Percentiles rank a stretch among this genome's conserved stretches.
Evolutionary conservation across 345 rosid genomes (phyloP).

Genomic region (Punica granatum): DNA sequence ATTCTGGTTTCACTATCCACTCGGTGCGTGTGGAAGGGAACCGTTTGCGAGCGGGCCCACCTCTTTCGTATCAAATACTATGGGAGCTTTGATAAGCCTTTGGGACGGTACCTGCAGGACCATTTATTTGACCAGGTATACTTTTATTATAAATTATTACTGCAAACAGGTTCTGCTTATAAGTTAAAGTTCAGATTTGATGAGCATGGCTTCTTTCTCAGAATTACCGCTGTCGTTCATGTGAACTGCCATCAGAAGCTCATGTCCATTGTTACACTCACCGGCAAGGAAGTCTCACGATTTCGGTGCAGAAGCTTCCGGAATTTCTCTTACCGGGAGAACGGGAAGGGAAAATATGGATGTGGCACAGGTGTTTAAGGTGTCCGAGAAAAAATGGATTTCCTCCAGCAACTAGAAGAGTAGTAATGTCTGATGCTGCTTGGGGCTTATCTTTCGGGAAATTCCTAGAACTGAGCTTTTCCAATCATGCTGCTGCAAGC

Average conservation of each 20-base stretch:
- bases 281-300: conserved; percentile 90
- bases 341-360: conserved; percentile 95
- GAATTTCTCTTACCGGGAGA: conserved; percentile 69
- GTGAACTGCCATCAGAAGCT: conserved; percentile 94
- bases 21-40: conserved; percentile 90
- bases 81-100: conserved; percentile 87
- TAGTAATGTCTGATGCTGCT: conserved; percentile 97
- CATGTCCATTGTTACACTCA: conserved; percentile 95
- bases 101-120: conserved; percentile 84
- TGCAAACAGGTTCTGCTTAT: not conserved
- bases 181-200: not conserved
- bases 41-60: conserved; percentile 84
- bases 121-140: conserved; percentile 88
- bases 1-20: conserved; percentile 91
- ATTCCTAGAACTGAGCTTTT: conserved; percentile 94
- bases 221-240: conserved; percentile 61
- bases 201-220: conserved; percentile 18
- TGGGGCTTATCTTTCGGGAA: conserved; percentile 98
- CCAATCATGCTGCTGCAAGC: conserved; percentile 98
- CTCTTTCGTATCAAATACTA: conserved; percentile 89
- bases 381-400: conserved; percentile 79
- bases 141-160: not conserved
- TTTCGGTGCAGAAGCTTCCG: conserved; percentile 75
- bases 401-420: conserved; percentile 91
- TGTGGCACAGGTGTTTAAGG: conserved; percentile 97